Evolutionary conservation across 495 filamentous ascomycete genomes (phyloP), one percentile per base, ranked within the genome.

Genomic region (Opeltia flavorubescens): DNA sequence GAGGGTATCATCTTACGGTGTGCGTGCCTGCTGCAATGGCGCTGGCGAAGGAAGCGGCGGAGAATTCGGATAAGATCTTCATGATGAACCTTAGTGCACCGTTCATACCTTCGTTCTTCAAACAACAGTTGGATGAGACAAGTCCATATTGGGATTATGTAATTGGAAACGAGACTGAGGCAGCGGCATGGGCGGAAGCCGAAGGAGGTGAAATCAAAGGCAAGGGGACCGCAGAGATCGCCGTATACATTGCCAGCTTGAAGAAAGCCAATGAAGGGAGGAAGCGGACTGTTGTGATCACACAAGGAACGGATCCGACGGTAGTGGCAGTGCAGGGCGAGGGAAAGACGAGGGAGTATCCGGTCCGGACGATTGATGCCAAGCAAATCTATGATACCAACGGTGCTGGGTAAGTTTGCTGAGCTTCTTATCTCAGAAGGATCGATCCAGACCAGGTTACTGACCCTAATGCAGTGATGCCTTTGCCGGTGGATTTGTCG

Each of bases 41-140:
- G 52, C 75, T 99, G 20, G 88, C 78, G 46, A 78, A 95, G 62
- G 83, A 95, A 65, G 89, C 91, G 29, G 89, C 91, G 29, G 88
- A 84, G 12, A 69, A 69, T 25, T 78, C 86, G 66, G 81, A 94
- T 72, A 96, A 96, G 72, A 72, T 78, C 43, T 94, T 96, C 67
- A 77, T 88, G 58, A 77, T 98, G 48, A 87, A 84, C 48, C 74
- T 98, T 31, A 87, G 83, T 31, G 91, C 91, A 18, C 91, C 93
- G 25, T 99, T 96, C 77, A 93, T 99, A 53, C 68, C 83, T 30
- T 81, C 89, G 64, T 94, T 94, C 76, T 99, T 95, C 78, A 96
- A 95, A 74, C 88, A 95, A 17, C 85, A 78, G 48, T 74, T 99
- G 31, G 87, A 91, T 65, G 75, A 77, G 52, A 81, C 82, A 2